Conservation (phyloP, 2,329 filamentous ascomycete species). For the Diplocarpon mali region DNA sequence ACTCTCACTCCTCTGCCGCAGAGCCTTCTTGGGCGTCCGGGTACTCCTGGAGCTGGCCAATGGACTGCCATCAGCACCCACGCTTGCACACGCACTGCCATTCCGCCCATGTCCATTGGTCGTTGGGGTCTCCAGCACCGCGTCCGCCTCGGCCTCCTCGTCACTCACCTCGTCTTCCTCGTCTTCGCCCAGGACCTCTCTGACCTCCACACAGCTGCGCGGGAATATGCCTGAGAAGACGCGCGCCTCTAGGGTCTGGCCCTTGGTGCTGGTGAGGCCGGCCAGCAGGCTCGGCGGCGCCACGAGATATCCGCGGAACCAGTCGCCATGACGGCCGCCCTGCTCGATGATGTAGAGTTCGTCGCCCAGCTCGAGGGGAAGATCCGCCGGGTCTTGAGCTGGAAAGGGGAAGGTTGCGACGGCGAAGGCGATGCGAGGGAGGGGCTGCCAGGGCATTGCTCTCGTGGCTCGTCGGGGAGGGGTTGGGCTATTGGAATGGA, state of each 20-base stretch:
- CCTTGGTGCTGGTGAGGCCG: slow-evolving; percentile 80
- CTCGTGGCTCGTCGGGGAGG: slow-evolving; percentile 1
- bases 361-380: slow-evolving; percentile 94
- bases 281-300: slow-evolving; percentile 88
- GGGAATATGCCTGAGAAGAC: slow-evolving; percentile 99
- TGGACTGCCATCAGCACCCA: slow-evolving; percentile 14
- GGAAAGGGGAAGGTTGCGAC: slow-evolving; percentile 92
- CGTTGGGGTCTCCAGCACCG: neutral
- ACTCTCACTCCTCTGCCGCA: neutral
- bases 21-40: slow-evolving; percentile 8
- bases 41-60: slow-evolving; percentile 11
- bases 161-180: slow-evolving; percentile 33
- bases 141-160: neutral
- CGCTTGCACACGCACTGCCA: slow-evolving; percentile 4
- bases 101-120: neutral
- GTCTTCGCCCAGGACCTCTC: slow-evolving; percentile 75
- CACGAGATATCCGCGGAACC: slow-evolving; percentile 92
- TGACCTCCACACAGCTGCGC: slow-evolving; percentile 84
- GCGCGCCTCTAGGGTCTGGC: slow-evolving; percentile 85
- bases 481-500: slow-evolving; percentile 6
- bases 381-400: slow-evolving; percentile 74
- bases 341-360: slow-evolving; percentile 98
- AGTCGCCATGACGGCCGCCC: slow-evolving; percentile 71
- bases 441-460: slow-evolving; percentile 87
- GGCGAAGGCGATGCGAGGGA: slow-evolving; percentile 95